Evolutionary conservation across 805 yeast genomes (phyloP).

Genomic region (Kurtzmaniella cleridarum): DNA sequence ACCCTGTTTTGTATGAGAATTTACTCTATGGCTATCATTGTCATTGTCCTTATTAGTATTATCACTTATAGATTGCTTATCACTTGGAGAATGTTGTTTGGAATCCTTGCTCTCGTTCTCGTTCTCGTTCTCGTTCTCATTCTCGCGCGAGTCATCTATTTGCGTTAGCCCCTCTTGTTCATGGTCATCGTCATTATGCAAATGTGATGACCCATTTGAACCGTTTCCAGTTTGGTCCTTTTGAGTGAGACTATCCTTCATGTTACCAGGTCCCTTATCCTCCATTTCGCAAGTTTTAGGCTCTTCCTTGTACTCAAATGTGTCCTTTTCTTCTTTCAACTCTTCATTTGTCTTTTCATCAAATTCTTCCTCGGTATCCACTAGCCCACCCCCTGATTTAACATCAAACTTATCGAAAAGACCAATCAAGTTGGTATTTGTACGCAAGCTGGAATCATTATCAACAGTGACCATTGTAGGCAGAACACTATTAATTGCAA

Average conservation of each 20-base stretch:
- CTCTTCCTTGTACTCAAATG: constrained; percentile 5
- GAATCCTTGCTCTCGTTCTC: constrained; percentile 5
- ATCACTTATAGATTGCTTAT: constrained; percentile 6
- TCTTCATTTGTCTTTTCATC: constrained; percentile 2
- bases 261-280: background rate
- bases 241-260: background rate
- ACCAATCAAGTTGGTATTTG: constrained; percentile 22
- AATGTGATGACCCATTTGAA: constrained; percentile 3
- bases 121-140: constrained; percentile 3
- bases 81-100: background rate
- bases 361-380: background rate
- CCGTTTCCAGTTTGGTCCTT: background rate
- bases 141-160: background rate
- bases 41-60: constrained; percentile 1
- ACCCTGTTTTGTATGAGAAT: no score
- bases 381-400: constrained; percentile 1
- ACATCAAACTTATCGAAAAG: constrained; percentile 33
- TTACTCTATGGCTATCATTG: background rate
- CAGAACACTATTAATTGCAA: constrained; percentile 12
- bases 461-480: constrained; percentile 19
- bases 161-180: constrained; percentile 1
- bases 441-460: constrained; percentile 3
- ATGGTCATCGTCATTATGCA: constrained; percentile 6
- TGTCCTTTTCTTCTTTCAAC: constrained; percentile 6
- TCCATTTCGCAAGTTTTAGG: background rate